phyloP scores from a whole-genome alignment of 352 stramenopile species.

The Phytophthora lateralis region DNA sequence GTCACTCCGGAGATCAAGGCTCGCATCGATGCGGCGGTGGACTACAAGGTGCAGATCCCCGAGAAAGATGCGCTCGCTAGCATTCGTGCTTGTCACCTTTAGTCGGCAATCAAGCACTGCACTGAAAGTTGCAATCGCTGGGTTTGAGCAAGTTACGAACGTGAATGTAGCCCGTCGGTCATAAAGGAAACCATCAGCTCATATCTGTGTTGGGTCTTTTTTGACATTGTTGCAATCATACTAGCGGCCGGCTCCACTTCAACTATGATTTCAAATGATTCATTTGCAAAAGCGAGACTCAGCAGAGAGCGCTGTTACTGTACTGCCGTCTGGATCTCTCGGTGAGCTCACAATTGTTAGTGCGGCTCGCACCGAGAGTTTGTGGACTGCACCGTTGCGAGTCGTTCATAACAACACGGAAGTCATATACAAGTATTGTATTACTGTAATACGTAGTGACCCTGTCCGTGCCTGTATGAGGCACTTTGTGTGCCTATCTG shows the following conservation, averaged over 20 bases:
- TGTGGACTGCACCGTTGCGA: not conserved
- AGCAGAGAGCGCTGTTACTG: slow-evolving; percentile 10
- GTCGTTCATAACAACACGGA: not conserved
- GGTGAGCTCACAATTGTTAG: not conserved
- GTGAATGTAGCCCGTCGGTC: not conserved
- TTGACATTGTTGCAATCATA: not conserved
- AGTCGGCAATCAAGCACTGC: not conserved
- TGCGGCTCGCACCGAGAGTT: slow-evolving; percentile 1
- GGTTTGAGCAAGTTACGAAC: not conserved
- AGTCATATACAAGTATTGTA: no score
- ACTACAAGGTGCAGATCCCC: slow-evolving; percentile 34
- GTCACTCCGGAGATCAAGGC: slow-evolving; percentile 58
- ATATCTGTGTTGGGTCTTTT: not conserved
- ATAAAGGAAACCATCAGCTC: not conserved
- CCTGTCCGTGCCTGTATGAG: no score
- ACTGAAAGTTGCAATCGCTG: slow-evolving; percentile 2
- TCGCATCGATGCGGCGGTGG: slow-evolving; percentile 54
- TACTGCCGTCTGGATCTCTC: slow-evolving; percentile 13
- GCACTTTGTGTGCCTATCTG: no score
- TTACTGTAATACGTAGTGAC: no score
- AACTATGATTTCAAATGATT: not conserved
- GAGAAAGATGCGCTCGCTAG: slow-evolving; percentile 25
- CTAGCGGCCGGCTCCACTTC: not conserved
- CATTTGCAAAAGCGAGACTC: not conserved
- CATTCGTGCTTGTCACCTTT: slow-evolving; percentile 26